phyloP scores from a whole-genome alignment of 768 basidiomycete genomes.

The Cystofilobasidium ferigula region DNA sequence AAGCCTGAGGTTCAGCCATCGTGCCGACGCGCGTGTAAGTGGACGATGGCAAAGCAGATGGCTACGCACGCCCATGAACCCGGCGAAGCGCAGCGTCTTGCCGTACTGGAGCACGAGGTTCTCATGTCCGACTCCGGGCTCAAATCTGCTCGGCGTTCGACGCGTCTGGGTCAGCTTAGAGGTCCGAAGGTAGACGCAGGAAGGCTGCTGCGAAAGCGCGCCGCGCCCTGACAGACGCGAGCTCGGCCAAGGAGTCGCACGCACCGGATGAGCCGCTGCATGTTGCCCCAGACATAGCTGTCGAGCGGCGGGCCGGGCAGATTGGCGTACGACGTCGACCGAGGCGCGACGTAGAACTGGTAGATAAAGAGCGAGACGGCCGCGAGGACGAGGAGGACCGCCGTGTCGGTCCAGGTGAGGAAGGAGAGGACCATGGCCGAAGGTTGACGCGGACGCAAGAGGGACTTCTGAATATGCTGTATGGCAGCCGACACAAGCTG shows the following conservation, averaged over 20 bases:
- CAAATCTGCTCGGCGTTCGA: neutral
- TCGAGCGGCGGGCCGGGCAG: constrained; percentile 9
- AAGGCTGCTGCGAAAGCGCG: too few relatives aligned
- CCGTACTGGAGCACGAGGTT: constrained; percentile 9
- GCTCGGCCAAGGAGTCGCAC: too few relatives aligned
- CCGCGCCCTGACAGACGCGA: too few relatives aligned
- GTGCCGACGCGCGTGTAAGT: neutral
- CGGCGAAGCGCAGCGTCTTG: constrained; percentile 8
- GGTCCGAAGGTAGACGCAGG: too few relatives aligned
- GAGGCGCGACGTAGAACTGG: constrained; percentile 8
- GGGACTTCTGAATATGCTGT: too few relatives aligned
- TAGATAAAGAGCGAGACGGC: neutral
- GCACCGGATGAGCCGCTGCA: constrained; percentile 8
- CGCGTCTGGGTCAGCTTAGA: too few relatives aligned
- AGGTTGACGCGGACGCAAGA: too few relatives aligned
- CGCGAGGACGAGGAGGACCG: neutral
- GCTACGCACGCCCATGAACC: constrained; percentile 12
- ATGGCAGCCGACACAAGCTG: too few relatives aligned
- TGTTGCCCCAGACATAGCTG: constrained; percentile 17
- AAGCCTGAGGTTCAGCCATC: neutral
- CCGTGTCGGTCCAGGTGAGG: neutral
- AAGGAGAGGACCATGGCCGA: neutral
- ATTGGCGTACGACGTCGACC: constrained; percentile 4
- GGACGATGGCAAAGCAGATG: neutral
- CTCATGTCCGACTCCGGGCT: constrained; percentile 15